Evolutionary conservation across 352 stramenopile genomes (phyloP).

Genomic region (Aphanomyces invadans): DNA sequence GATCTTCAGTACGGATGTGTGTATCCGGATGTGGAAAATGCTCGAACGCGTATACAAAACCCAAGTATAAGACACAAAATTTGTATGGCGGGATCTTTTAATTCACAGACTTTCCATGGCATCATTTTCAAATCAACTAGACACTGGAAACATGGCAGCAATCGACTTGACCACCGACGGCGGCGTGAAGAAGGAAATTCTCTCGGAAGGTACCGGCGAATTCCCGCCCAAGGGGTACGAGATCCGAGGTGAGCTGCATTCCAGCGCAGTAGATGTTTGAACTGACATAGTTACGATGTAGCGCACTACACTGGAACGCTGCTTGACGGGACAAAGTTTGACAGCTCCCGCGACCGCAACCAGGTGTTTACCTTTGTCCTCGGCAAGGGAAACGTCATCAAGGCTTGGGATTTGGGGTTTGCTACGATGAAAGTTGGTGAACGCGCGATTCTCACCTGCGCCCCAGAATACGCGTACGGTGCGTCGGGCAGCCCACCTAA

Average conservation of each 20-base stretch:
- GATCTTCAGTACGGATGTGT: neutral
- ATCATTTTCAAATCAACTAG: constrained; percentile 19
- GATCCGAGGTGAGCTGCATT: constrained; percentile 67
- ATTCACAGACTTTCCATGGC: too few relatives aligned
- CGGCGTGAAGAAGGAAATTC: constrained; percentile 88
- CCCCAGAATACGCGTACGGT: constrained; percentile 92
- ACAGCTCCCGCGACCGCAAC: constrained; percentile 87
- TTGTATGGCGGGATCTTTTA: too few relatives aligned
- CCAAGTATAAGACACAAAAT: neutral
- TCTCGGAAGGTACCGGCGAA: constrained; percentile 82
- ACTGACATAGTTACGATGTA: constrained; percentile 24
- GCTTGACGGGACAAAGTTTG: constrained; percentile 92
- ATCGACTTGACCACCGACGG: constrained; percentile 80
- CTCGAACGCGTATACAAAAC: constrained; percentile 20
- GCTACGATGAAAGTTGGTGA: constrained; percentile 94
- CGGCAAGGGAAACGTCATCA: constrained; percentile 85
- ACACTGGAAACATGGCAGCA: neutral
- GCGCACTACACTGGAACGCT: constrained; percentile 95
- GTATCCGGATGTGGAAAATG: neutral
- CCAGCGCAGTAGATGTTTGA: too few relatives aligned
- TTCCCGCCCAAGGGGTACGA: constrained; percentile 67
- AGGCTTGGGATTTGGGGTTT: constrained; percentile 83
- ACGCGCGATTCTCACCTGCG: constrained; percentile 89
- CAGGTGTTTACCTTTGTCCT: constrained; percentile 56
- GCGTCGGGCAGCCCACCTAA: constrained; percentile 84